Evolutionary conservation across 148 eudicot species (phyloP).

Genomic region (Fallopia convolvulus): DNA sequence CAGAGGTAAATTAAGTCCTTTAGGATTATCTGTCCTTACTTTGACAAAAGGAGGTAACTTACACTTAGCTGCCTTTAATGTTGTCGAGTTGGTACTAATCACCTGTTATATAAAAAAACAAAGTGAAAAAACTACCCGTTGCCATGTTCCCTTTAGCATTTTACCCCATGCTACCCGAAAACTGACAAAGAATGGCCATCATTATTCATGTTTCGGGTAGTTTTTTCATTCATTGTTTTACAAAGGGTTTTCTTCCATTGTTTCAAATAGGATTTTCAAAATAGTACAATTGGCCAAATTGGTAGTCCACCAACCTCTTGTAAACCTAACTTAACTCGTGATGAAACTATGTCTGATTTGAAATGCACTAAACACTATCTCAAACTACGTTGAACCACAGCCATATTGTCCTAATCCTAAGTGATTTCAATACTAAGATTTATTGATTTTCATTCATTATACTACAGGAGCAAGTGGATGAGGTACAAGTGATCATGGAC

Average conservation of each 20-base stretch:
- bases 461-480: slow-evolving; percentile 53
- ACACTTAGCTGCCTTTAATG: neutral
- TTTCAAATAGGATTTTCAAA: neutral
- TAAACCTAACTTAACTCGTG: neutral
- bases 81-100: neutral
- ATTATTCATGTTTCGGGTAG: neutral
- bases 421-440: neutral
- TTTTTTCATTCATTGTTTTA: neutral
- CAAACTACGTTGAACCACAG: neutral
- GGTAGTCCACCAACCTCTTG: too few relatives aligned
- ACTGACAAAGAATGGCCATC: neutral
- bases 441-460: neutral
- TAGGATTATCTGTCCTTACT: neutral
- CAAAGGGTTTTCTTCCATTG: neutral
- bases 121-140: neutral
- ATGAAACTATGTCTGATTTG: neutral
- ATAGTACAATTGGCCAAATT: neutral
- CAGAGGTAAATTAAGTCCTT: slow-evolving; percentile 35
- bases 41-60: neutral
- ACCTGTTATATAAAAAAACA: neutral
- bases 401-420: too few relatives aligned
- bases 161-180: neutral
- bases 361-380: neutral
- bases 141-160: neutral
- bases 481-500: slow-evolving; percentile 70